Evolutionary conservation across 1,284 basidiomycete genomes (phyloP), one percentile per base, ranked within the genome.

Genomic region (Phellopilus nigrolimitatus): DNA sequence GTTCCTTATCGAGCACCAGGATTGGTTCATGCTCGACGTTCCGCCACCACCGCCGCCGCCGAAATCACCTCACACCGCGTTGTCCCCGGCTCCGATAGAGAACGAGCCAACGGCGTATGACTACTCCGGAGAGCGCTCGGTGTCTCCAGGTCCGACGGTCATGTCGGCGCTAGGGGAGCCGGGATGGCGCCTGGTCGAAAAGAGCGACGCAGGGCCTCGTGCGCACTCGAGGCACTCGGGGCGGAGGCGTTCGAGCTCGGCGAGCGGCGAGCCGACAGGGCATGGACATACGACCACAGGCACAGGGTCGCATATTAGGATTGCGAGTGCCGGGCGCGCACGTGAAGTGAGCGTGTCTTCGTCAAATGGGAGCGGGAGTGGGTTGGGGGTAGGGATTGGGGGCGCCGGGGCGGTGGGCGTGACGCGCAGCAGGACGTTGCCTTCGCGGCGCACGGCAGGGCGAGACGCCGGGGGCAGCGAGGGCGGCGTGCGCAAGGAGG

Each of bases 1-100:
- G 64, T 98, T 97, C 66, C 73, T 99, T 51, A 98, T 99, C 61
- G 86, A 80, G 28, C 80, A 92, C 57, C 91, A 93, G 63, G 88
- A 90, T 61, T 84, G 80, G 75, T 92, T 92, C 65, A 81, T 91
- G 77, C 68, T 91, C 50, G 89, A 89, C 60, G 84, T 88, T 43
- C 79, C 87, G 8, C 80, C 86, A 1, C 84, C 87, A 1, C 78
- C 77, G 7, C 66, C 65, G 12, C 52, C 68, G 17, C 66, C 67
- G 21, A 61, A 53, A 40, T 56, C 58, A 19, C 48, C n/a, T 9
- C 48, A 46, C 3, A 9, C 7, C 9, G 42, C 9, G 28, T 5
- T 36, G 6, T 21, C 30, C 9, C 42, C 47, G 21, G 17, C 38
- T 13, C 27, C 54, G 22, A 42, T 45, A 40, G 34, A 36, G 40